phyloP scores from a whole-genome alignment of 2,329 filamentous ascomycete species.

The Colletotrichum sp. region DNA sequence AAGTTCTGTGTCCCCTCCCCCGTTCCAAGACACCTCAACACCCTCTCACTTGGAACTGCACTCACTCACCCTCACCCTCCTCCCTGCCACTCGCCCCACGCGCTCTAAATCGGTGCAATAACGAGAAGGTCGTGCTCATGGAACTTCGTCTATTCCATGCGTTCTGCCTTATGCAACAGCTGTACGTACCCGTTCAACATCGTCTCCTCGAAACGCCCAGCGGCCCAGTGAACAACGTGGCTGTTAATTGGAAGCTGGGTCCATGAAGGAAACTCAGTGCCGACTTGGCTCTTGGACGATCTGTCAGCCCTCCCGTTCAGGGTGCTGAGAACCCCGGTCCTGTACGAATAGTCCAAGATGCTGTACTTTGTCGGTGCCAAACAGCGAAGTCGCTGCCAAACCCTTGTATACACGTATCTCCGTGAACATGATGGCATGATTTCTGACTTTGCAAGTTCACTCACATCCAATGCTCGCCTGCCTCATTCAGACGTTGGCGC shows the following conservation, averaged over 20 bases:
- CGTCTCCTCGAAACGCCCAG: neutral
- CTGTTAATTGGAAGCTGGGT: neutral
- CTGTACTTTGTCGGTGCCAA: neutral
- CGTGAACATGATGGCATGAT: neutral
- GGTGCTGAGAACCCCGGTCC: neutral
- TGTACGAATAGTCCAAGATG: neutral
- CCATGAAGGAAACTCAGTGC: neutral
- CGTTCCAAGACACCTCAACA: neutral
- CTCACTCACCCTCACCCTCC: neutral
- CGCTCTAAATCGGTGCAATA: neutral
- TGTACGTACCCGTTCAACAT: neutral
- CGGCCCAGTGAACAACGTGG: neutral
- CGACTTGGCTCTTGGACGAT: constrained; percentile 12
- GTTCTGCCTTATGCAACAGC: neutral
- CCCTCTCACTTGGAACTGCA: neutral
- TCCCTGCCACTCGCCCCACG: neutral
- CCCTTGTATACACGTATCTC: neutral
- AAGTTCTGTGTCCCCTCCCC: neutral
- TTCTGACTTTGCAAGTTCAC: neutral
- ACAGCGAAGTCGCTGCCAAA: neutral
- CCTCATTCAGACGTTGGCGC: neutral
- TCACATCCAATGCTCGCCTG: neutral
- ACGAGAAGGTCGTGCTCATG: neutral
- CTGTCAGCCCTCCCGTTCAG: neutral
- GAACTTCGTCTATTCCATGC: neutral